Evolutionary conservation across 805 yeast species (phyloP), one percentile per base, ranked within the genome.

Genomic region (Saccharomyces jurei): DNA sequence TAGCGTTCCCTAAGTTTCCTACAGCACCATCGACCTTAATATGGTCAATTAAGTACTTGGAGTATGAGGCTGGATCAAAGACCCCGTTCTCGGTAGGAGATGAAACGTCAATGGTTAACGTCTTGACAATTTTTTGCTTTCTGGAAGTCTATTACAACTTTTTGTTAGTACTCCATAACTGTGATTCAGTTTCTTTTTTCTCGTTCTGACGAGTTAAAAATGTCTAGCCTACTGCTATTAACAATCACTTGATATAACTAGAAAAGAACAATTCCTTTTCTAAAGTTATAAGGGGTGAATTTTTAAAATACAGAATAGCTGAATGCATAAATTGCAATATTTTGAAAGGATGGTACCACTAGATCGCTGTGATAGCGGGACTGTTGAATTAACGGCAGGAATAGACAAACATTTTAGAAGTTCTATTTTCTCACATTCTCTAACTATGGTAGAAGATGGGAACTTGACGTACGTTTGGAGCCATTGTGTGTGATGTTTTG

Each of bases 31-130:
- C 99, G 73, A 94, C 92, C 86, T 94, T 94, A 88, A 94, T 92
- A 89, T 89, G 96, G 82, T 94, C 98, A 77, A 87, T 84, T 78
- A 94, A 86, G 92, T 86, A 94, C 84, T 94, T 92, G 73, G 89
- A 95, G 85, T 92, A 90, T 71, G 95, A 85, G 74, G 94, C 87
- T 77, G 95, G 94, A 86, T 94, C 98, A 73, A 90, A 89, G 75
- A 92, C 96, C 81, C 91, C 95, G 79, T 88, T 89, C 77, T 89
- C 96, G 74, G 90, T 90, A 80, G 97, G 96, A 76, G 96, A 96
- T 61, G 97, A 83, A 74, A 87, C 89, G 83, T 92, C 98, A 74
- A 94, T 91, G 72, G 87, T 87, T 82, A 87, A 89, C 81, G 87
- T 87, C 82, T 84, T 87, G 74, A 87, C 83, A 74, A 81, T 81